A percentile compares a stretch with the other conserved stretches of the same genome.
Conservation (phyloP, 257 asterid genomes). For the Osmanthus fragrans region DNA sequence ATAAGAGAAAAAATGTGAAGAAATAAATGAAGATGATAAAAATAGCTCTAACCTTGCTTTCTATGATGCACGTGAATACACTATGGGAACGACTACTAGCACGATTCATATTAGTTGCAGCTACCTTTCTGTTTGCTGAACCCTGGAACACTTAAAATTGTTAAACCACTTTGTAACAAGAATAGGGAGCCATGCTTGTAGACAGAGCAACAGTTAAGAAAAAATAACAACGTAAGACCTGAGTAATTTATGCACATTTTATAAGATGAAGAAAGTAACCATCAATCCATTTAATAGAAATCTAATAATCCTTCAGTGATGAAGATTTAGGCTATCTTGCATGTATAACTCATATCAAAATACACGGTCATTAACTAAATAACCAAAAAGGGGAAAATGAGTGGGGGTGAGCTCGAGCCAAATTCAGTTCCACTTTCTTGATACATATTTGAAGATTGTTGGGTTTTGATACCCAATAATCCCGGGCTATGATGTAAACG, state of each 20-base stretch:
- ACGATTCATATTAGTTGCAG: constrained; percentile 95
- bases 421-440: background rate
- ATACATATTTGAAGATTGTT: background rate
- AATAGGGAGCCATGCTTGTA: constrained; percentile 6
- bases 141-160: constrained; percentile 57
- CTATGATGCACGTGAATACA: constrained; percentile 88
- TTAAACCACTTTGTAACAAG: constrained; percentile 11
- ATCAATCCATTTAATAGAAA: background rate
- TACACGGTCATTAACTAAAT: background rate
- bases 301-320: background rate
- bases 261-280: background rate
- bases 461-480: too few relatives aligned
- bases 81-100: constrained; percentile 99
- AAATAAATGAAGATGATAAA: constrained; percentile 6
- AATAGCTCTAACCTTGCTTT: constrained; percentile 72
- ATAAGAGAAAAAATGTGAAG: constrained; percentile 1
- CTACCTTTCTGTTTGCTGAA: constrained; percentile 91
- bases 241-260: background rate
- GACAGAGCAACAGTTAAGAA: background rate
- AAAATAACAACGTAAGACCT: background rate
- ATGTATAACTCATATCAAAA: background rate
- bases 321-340: background rate
- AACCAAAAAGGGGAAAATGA: background rate
- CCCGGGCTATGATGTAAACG: too few relatives aligned
- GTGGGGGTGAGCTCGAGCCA: background rate